phyloP scores from a whole-genome alignment of 768 basidiomycete species.

The Amanita exitialis region DNA sequence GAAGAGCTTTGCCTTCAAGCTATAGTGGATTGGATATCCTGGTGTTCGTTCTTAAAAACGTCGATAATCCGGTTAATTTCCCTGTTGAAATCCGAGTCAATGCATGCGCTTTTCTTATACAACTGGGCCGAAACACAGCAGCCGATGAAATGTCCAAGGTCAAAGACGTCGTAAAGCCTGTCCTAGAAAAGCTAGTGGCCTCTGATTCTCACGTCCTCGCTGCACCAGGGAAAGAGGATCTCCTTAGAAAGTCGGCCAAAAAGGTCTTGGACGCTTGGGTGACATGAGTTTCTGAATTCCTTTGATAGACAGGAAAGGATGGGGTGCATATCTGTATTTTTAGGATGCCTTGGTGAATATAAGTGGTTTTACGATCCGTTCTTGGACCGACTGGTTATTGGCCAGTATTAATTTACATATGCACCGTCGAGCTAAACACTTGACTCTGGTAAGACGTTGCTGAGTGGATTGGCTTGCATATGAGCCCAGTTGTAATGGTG shows the following conservation, averaged over 20 bases:
- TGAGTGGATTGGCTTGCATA: too few relatives aligned
- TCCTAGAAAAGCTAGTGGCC: constrained; percentile 41
- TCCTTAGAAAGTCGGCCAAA: constrained; percentile 28
- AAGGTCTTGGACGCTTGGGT: constrained; percentile 31
- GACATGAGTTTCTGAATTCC: background rate
- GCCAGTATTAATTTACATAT: too few relatives aligned
- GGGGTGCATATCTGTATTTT: background rate
- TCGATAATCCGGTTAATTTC: constrained; percentile 43
- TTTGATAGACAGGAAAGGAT: background rate
- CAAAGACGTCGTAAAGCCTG: constrained; percentile 38
- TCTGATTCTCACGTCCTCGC: constrained; percentile 11
- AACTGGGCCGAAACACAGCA: constrained; percentile 44
- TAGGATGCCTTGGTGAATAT: background rate
- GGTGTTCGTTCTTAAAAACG: constrained; percentile 47
- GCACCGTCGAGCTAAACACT: too few relatives aligned
- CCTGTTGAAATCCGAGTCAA: constrained; percentile 75
- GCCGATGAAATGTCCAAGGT: constrained; percentile 38
- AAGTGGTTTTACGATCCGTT: background rate
- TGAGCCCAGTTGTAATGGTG: too few relatives aligned
- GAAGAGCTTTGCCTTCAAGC: constrained; percentile 26
- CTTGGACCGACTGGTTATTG: too few relatives aligned
- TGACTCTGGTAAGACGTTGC: too few relatives aligned
- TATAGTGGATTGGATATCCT: constrained; percentile 62
- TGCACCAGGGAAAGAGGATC: constrained; percentile 31
- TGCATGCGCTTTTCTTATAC: constrained; percentile 61